phyloP scores from a whole-genome alignment of 805 yeast genomes.

The Yarrowia hollandica region DNA sequence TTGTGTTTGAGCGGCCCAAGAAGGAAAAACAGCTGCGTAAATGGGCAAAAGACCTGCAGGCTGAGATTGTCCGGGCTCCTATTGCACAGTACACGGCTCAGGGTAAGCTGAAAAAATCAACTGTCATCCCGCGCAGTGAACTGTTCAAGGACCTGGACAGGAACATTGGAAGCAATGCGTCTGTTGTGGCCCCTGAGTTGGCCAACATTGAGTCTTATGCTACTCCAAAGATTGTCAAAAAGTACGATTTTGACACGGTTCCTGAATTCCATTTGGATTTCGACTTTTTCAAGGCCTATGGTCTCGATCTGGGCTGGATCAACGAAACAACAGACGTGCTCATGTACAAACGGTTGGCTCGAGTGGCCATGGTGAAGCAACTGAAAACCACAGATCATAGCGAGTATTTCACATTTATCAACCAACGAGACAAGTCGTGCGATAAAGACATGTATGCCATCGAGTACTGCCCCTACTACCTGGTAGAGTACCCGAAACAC shows the following conservation, averaged over 20 bases:
- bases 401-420: background rate
- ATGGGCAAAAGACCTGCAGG: conserved; percentile 21
- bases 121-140: background rate
- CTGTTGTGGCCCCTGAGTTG: conserved; percentile 3
- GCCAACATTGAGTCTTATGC: conserved; percentile 15
- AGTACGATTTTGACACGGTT: background rate
- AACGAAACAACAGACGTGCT: background rate
- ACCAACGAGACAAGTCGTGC: background rate
- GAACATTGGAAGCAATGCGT: conserved; percentile 15
- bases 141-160: background rate
- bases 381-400: background rate
- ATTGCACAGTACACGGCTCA: background rate
- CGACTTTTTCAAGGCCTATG: background rate
- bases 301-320: background rate
- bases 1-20: background rate
- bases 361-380: background rate
- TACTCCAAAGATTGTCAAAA: background rate
- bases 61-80: background rate
- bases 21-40: background rate
- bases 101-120: background rate
- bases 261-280: background rate
- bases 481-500: conserved; percentile 2
- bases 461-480: background rate
- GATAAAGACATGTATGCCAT: background rate
- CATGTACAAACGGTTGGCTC: conserved; percentile 5